Evolutionary conservation across 345 rosid genomes (phyloP).

Genomic region (Salix koriyanagi): DNA sequence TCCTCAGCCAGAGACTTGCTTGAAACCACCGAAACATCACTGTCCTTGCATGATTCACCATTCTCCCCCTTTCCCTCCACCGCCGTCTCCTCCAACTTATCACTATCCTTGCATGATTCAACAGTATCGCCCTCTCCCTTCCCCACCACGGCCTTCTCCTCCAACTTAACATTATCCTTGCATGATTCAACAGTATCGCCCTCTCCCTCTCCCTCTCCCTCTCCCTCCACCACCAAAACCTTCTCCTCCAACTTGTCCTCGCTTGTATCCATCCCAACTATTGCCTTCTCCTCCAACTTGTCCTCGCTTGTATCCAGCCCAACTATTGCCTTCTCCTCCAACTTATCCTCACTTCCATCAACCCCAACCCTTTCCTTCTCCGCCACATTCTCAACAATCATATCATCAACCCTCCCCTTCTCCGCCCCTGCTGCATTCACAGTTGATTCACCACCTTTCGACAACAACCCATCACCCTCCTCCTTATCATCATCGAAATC

Average conservation of each 20-base stretch:
- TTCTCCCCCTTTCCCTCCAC: conserved; percentile 29
- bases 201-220: not conserved
- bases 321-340: not conserved
- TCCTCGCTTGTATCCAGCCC: not conserved
- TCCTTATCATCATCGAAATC: conserved; percentile 54
- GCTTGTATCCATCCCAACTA: not conserved
- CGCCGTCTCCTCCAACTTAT: conserved; percentile 16
- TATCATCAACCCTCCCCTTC: not conserved
- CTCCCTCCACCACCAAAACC: not conserved
- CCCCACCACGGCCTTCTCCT: not conserved
- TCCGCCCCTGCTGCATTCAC: not conserved
- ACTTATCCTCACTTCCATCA: not conserved
- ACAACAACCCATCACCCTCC: not conserved
- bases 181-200: too few species aligned
- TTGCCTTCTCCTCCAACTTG: not conserved
- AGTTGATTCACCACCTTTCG: conserved; percentile 8
- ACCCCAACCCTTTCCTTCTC: conserved; percentile 18
- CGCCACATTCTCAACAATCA: conserved; percentile 15
- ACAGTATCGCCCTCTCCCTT: not conserved
- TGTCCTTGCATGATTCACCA: conserved; percentile 47
- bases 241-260: not conserved
- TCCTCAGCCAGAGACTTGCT: conserved; percentile 54
- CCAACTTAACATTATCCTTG: not conserved
- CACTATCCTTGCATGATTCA: not conserved
- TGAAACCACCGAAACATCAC: conserved; percentile 63